Evolutionary conservation across 495 filamentous ascomycete genomes (phyloP).

Genomic region (Hyaloscypha hepaticicola): DNA sequence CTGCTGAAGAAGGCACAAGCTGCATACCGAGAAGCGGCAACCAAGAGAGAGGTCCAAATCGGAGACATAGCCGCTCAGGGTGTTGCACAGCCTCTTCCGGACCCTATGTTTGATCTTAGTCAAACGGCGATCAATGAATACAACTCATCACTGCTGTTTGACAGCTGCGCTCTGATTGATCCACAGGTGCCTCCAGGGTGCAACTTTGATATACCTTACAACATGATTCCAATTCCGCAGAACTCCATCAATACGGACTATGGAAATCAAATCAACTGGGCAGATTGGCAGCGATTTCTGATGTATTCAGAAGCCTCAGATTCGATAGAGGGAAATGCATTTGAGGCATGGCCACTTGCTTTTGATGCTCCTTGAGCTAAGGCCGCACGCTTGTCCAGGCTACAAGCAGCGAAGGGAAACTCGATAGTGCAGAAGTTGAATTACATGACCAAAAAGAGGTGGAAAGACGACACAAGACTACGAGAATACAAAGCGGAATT

Average conservation of each 20-base stretch:
- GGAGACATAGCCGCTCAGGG: constrained; percentile 18
- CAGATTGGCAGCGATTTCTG: constrained; percentile 18
- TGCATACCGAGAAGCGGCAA: constrained; percentile 12
- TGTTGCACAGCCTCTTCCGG: constrained; percentile 16
- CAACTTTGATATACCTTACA: constrained; percentile 18
- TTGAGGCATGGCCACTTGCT: constrained; percentile 15
- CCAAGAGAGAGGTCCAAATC: constrained; percentile 18
- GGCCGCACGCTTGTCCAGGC: constrained; percentile 14
- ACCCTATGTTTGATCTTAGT: constrained; percentile 15
- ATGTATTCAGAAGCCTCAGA: constrained; percentile 19
- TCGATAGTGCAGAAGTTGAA: constrained; percentile 12
- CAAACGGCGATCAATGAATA: constrained; percentile 16
- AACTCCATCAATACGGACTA: constrained; percentile 18
- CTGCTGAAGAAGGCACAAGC: constrained; percentile 50
- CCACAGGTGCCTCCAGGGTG: constrained; percentile 12
- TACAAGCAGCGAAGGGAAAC: constrained; percentile 10
- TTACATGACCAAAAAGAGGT: constrained; percentile 15
- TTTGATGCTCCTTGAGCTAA: constrained; percentile 21
- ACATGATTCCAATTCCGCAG: constrained; percentile 7
- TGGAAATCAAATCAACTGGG: constrained; percentile 21
- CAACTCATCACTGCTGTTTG: constrained; percentile 19
- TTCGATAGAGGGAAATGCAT: constrained; percentile 17
- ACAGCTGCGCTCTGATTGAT: constrained; percentile 6
- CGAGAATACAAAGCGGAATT: constrained; percentile 8
- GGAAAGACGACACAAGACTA: constrained; percentile 10